These are phyloP conservation scores for Fusarium napiforme DNA, from an alignment of 2,329 filamentous ascomycete genomes.

Conservation along the genomic window DNA sequence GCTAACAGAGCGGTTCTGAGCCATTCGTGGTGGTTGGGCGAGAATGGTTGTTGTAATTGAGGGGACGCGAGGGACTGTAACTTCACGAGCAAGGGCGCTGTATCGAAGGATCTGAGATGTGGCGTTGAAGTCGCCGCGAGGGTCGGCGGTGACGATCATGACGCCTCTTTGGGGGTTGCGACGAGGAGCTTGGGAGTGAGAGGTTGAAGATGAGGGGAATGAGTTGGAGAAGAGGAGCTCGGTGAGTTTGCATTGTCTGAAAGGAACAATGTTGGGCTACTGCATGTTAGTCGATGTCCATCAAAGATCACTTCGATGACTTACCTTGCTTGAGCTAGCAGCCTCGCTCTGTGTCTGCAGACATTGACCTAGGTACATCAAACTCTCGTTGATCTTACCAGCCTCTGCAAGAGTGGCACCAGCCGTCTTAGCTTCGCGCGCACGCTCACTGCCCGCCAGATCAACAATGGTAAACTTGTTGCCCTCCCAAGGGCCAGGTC, in stretches of 20 bases:
- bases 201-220: slow-evolving; percentile 71
- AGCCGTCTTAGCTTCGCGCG: slow-evolving; percentile 91
- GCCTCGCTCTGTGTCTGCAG: slow-evolving; percentile 92
- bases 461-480: slow-evolving; percentile 90
- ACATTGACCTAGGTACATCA: slow-evolving; percentile 98
- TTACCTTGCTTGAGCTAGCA: slow-evolving; percentile 77
- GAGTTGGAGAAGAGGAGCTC: slow-evolving; percentile 90
- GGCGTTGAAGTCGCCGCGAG: slow-evolving; percentile 92
- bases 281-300: slow-evolving; percentile 28
- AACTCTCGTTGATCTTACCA: slow-evolving; percentile 96
- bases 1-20: slow-evolving; percentile 42
- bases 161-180: slow-evolving; percentile 85
- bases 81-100: slow-evolving; percentile 89
- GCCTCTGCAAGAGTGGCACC: slow-evolving; percentile 93
- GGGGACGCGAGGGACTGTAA: slow-evolving; percentile 89
- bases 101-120: slow-evolving; percentile 97
- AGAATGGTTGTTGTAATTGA: slow-evolving; percentile 80
- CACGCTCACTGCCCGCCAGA: slow-evolving; percentile 91
- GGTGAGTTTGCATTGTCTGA: slow-evolving; percentile 85
- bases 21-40: slow-evolving; percentile 47
- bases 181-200: slow-evolving; percentile 53
- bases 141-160: slow-evolving; percentile 97
- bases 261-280: slow-evolving; percentile 78
- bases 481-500: slow-evolving; percentile 73
- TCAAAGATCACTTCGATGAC: slow-evolving; percentile 9